Conservation (phyloP, 192 early-diverging fungal species). For the Coemansia sp. region DNA sequence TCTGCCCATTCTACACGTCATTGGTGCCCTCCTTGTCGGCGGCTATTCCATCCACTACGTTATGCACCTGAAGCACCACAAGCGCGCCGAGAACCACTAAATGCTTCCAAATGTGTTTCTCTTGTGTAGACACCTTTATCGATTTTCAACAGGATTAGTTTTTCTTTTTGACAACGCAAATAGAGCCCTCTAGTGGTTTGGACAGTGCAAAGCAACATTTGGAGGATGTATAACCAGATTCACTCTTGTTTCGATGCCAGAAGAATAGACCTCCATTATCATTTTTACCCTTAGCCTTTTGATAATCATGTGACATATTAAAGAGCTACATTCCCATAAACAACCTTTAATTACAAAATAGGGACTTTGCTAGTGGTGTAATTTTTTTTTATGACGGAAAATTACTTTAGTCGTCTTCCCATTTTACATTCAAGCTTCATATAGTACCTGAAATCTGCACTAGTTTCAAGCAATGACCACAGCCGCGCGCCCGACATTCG, state of each 20-base stretch:
- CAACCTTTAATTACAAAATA: no score
- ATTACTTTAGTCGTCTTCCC: no score
- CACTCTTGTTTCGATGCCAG: no score
- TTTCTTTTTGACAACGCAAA: not conserved
- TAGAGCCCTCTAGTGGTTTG: not conserved
- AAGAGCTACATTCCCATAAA: no score
- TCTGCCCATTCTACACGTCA: constrained; percentile 66
- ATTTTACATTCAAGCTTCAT: not conserved
- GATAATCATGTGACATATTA: no score
- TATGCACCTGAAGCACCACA: constrained; percentile 84
- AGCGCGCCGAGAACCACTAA: constrained; percentile 82
- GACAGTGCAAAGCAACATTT: no score
- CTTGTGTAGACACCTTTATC: not conserved
- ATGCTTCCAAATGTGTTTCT: not conserved
- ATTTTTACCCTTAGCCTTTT: no score
- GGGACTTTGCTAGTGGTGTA: no score
- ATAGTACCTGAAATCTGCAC: not conserved
- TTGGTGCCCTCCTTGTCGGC: constrained; percentile 61
- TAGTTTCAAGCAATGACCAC: constrained; percentile 54
- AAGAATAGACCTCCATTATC: no score
- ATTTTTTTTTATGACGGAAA: not conserved
- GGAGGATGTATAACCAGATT: no score
- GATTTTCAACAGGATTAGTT: not conserved
- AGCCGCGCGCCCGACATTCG: constrained; percentile 76
- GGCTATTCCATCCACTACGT: constrained; percentile 77